Percentiles rank a stretch among this genome's conserved stretches.
Evolutionary conservation across 495 filamentous ascomycete genomes (phyloP).

Genomic region (Talaromyces ruber): DNA sequence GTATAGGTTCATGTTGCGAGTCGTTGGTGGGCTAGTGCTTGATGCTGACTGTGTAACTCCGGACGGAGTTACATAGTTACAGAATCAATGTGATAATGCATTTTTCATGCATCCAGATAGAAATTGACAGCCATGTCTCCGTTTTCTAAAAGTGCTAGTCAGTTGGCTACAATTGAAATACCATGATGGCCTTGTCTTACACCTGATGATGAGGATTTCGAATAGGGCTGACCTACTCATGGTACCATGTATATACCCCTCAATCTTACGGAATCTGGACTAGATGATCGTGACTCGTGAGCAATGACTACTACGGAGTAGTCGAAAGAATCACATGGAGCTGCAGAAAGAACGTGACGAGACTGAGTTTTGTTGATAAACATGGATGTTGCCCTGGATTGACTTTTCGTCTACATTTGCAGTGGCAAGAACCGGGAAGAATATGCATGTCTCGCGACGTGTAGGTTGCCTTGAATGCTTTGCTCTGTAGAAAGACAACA

Average conservation of each 20-base stretch:
- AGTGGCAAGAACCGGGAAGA: not conserved
- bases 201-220: not conserved
- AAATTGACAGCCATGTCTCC: not conserved
- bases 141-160: not conserved
- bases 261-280: not conserved
- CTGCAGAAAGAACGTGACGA: not conserved
- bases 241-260: not conserved
- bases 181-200: not conserved
- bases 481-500: not conserved
- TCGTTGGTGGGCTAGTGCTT: not conserved
- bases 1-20: not conserved
- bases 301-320: not conserved
- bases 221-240: conserved; percentile 2
- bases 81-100: not conserved
- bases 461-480: not conserved
- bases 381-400: not conserved
- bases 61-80: not conserved
- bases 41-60: not conserved
- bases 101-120: not conserved
- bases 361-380: not conserved
- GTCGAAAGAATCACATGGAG: not conserved
- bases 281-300: not conserved
- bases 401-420: not conserved
- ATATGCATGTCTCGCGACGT: not conserved
- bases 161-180: not conserved